A percentile compares a stretch with the other conserved stretches of the same genome.
Conservation (phyloP, 148 eudicot genomes). For the Dianthus caryophyllus region DNA sequence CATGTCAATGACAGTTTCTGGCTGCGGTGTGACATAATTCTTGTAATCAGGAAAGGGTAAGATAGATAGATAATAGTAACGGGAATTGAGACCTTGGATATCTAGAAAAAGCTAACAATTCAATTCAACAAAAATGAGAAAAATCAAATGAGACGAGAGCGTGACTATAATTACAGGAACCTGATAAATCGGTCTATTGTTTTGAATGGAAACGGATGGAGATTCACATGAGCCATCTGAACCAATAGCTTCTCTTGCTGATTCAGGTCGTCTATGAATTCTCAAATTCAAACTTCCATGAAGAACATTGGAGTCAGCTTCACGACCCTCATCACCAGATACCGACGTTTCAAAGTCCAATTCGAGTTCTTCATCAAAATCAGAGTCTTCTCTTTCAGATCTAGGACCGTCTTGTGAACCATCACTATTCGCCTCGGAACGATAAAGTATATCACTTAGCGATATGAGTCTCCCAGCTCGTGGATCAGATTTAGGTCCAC, state of each 20-base stretch:
- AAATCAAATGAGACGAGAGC: neutral
- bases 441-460: conserved; percentile 67
- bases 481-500: conserved; percentile 46
- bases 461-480: conserved; percentile 58
- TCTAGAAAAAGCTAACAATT: neutral
- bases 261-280: conserved; percentile 57
- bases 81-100: neutral
- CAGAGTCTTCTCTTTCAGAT: conserved; percentile 90
- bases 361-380: conserved; percentile 84
- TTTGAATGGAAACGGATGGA: conserved; percentile 47
- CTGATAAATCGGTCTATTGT: conserved; percentile 48
- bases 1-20: conserved; percentile 78
- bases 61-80: neutral
- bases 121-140: neutral
- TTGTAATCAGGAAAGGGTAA: conserved; percentile 14
- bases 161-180: conserved; percentile 23
- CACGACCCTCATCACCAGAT: conserved; percentile 78
- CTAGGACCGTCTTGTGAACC: conserved; percentile 70
- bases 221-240: conserved; percentile 51
- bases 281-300: conserved; percentile 75
- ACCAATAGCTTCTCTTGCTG: conserved; percentile 35
- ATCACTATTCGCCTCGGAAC: conserved; percentile 70
- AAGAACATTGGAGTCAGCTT: conserved; percentile 47
- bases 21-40: conserved; percentile 41
- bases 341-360: conserved; percentile 75